Base-by-base conservation (phyloP, 331 rosid species). In the Ulmus americana region DNA sequence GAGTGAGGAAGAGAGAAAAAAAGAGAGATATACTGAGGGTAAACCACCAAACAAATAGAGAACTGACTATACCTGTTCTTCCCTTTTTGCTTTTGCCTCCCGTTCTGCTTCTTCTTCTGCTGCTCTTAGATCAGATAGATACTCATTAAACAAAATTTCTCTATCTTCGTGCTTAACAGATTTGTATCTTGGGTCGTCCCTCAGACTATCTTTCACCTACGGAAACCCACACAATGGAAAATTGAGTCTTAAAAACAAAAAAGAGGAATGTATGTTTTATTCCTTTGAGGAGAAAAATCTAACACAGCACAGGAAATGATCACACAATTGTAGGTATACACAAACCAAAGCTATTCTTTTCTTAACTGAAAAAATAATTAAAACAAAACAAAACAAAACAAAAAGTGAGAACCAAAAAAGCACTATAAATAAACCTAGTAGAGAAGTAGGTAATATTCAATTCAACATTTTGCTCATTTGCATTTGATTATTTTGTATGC, bases 101-200 rank as follows among this genome's bases (percentile, higher is more conserved):
- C 84, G 74, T 67, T 87, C 95, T 61, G 80, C 85, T 69, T 86
- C 90, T 65, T 80, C 83, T 67, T 85, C 95, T 65, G 72, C 80
- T 72, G 98, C 95, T 76, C 82, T 89, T 67, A 89, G 70, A 66
- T 81, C 97, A 50, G 87, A 87, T 80, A 94, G 51, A 75, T 86
- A 85, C 83, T 89, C 86, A 28, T 82, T 81, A 80, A 85, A 94
- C 57, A 94, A 66, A 61, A 71, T 64, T 55, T 94, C 98, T 73
- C 97, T 86, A 48, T 89, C 95, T 77, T 94, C 98, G 35, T 87
- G 98, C 72, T 79, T 82, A 65, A 87, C 85, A 69, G 90, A 77
- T 82, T 69, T 87, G 84, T 94, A 94, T 65, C 98, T 85, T 65
- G 85, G 84, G 52, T 94, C 98, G 64, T 83, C 82, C 74, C 95